These are phyloP conservation scores for Schwanniomyces polymorphus DNA, from an alignment of 805 yeast genomes.

Conservation along the genomic window DNA sequence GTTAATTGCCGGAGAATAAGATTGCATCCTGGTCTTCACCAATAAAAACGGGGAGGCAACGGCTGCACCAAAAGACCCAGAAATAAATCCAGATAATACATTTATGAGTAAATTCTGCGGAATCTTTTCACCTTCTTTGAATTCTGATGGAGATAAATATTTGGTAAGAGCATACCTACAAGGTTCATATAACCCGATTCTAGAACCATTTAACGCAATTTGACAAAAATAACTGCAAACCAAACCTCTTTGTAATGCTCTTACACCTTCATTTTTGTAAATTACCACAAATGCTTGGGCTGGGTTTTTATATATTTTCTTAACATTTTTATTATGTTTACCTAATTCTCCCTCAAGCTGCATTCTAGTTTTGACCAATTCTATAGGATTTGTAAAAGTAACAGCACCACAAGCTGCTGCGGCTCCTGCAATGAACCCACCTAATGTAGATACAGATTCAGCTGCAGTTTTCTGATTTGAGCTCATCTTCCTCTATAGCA, in stretches of 20 bases:
- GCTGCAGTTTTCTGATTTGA: slow-evolving; percentile 24
- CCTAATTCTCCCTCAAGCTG: slow-evolving; percentile 92
- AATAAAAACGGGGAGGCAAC: slow-evolving; percentile 90
- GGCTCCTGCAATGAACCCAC: slow-evolving; percentile 90
- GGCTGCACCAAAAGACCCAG: slow-evolving; percentile 89
- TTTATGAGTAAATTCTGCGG: slow-evolving; percentile 54
- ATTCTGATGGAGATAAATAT: slow-evolving; percentile 49
- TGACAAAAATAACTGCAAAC: slow-evolving; percentile 89
- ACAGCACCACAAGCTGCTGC: slow-evolving; percentile 98
- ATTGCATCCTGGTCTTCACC: slow-evolving; percentile 95
- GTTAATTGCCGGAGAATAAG: slow-evolving; percentile 60
- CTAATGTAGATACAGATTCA: slow-evolving; percentile 62
- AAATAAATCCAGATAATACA: slow-evolving; percentile 73
- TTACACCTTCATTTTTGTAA: slow-evolving; percentile 76
- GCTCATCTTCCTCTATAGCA: neutral
- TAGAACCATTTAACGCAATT: slow-evolving; percentile 87
- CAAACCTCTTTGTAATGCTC: slow-evolving; percentile 88
- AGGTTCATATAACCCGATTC: slow-evolving; percentile 94
- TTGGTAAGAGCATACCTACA: slow-evolving; percentile 60
- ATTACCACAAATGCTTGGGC: slow-evolving; percentile 78
- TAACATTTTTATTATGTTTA: slow-evolving; percentile 47
- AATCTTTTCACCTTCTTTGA: slow-evolving; percentile 37
- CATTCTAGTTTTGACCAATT: slow-evolving; percentile 92
- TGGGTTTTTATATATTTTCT: slow-evolving; percentile 72
- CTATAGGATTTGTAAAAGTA: slow-evolving; percentile 94